Base-by-base conservation (phyloP, 2,329 filamentous ascomycete genomes). In the Colletotrichum tropicale region DNA sequence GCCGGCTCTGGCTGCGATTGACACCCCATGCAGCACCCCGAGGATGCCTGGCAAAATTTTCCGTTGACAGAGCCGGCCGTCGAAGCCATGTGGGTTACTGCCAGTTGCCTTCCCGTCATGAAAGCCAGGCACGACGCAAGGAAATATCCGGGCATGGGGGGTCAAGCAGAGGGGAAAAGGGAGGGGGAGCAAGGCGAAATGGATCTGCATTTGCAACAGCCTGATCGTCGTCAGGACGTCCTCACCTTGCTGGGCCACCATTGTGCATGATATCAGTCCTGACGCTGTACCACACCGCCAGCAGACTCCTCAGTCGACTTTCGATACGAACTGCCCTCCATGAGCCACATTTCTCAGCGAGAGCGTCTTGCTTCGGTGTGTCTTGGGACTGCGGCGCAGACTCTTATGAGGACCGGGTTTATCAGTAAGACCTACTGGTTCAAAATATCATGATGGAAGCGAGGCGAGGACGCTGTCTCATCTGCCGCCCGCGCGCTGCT, bases 311-410 rank as follows among this genome's bases (percentile, higher is more conserved):
- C 73, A 58, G 71, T 64, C 66, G 73, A 73, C 62, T 75, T 60
- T 76, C 75, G 75, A 76, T 76, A 76, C 75, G 75, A 76, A 71
- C 52, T 76, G 66, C 75, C 71, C 62, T 71, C 28, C 24, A 34
- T 0, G 52, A 48, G 32, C 34, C 61, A n/a, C 13, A 64, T n/a
- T 7, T 28, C 36, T 43, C 71, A 62, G 67, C 36, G 72, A 72
- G 55, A 36, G 12, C 24, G 26, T 62, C 28, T 32, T 61, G 16
- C n/a, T 64, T 64, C 7, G 26, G 28, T 30, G 21, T 64, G 56
- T 67, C 61, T 66, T 64, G 36, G n/a, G 43, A 26, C 16, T 38
- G 68, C 61, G 30, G 67, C 61, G 67, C 30, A 26, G 21, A 24
- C 30, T 67, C 8, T 24, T 28, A n/a, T 13, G 32, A 56, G 15